A percentile compares a stretch with the other conserved stretches of the same genome.
Evolutionary conservation across 2,329 filamentous ascomycete genomes (phyloP).

Genomic region (Nemania sp.): DNA sequence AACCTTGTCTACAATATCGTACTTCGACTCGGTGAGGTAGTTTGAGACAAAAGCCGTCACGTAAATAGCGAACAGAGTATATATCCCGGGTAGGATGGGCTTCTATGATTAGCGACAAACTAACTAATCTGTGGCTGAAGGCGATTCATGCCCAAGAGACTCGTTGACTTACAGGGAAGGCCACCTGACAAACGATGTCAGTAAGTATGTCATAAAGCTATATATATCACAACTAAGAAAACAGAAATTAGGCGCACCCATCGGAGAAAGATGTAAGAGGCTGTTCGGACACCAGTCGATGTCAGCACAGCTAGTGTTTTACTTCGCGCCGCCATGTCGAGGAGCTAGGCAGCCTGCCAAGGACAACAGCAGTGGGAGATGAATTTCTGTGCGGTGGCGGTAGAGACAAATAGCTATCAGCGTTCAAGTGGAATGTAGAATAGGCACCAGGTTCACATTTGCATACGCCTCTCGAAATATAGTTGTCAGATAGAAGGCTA

Average conservation of each 20-base stretch:
- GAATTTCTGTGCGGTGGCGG: neutral
- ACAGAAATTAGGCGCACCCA: constrained; percentile 61
- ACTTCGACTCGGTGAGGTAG: constrained; percentile 67
- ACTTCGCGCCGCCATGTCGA: constrained; percentile 41
- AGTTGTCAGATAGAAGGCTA: neutral
- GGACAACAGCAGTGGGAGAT: constrained; percentile 7
- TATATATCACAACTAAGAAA: neutral
- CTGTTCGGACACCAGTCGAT: constrained; percentile 63
- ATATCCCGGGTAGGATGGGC: constrained; percentile 57
- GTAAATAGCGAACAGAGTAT: constrained; percentile 74
- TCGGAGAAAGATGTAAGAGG: constrained; percentile 70
- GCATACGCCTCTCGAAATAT: neutral
- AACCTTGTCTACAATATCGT: constrained; percentile 70
- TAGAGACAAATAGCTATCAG: neutral
- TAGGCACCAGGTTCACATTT: constrained; percentile 8
- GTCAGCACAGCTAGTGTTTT: constrained; percentile 54
- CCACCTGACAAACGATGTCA: constrained; percentile 45
- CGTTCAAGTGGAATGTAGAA: neutral
- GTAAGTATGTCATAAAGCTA: constrained; percentile 29
- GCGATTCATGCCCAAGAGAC: neutral
- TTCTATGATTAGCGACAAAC: constrained; percentile 38
- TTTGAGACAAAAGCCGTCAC: constrained; percentile 71
- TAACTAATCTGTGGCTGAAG: constrained; percentile 24
- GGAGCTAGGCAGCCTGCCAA: neutral
- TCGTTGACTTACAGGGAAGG: constrained; percentile 48